Evolutionary conservation across 805 yeast genomes (phyloP), one percentile per base, ranked within the genome.

Genomic region (Cyberlindnera subsufficiens): DNA sequence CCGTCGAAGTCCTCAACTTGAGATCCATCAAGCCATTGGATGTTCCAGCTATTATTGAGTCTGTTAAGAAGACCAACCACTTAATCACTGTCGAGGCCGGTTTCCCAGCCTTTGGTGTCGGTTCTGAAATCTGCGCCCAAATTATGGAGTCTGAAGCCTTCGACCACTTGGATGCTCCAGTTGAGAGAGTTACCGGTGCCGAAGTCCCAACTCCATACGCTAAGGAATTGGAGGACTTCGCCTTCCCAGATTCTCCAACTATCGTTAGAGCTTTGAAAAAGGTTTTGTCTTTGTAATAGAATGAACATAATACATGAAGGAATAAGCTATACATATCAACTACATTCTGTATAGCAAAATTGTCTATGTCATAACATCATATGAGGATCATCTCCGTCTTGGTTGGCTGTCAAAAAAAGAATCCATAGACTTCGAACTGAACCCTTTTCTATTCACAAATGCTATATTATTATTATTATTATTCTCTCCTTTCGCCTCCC

Each of bases 171-270:
- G 99, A 93, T 70, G 95, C 98, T 48, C 99, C 99, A 58, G 87
- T 93, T 54, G 95, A 84, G 74, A 88, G 99, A 77, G 91, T 90
- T 60, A 93, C 99, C 46, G 99, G 99, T 68, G 95, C 98, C 64
- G 99, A 93, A 74, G 97, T 90, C 29, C 99, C 99, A 68, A 93
- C 99, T 56, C 99, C 99, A 53, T 93, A 93, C 65, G 96, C 96
- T 58, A 79, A 81, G 68, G 90, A 84, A 72, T 78, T 93, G 65
- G 99, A 93, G 80, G 95, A 86, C 72, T 86, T 93, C 64, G 96
- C 98, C 43, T 93, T 93, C 96, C 99, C 99, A 68, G 96, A 90
- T 66, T 76, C 86, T 43, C 91, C 86, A 61, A 79, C 89, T 53
- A 86, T 93, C 58, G 78, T 86, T 63, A 84, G 89, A 77, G 97